These are phyloP conservation scores for Penicillium sp. DNA, from an alignment of 2,329 filamentous ascomycete species.

Conservation along the genomic window DNA sequence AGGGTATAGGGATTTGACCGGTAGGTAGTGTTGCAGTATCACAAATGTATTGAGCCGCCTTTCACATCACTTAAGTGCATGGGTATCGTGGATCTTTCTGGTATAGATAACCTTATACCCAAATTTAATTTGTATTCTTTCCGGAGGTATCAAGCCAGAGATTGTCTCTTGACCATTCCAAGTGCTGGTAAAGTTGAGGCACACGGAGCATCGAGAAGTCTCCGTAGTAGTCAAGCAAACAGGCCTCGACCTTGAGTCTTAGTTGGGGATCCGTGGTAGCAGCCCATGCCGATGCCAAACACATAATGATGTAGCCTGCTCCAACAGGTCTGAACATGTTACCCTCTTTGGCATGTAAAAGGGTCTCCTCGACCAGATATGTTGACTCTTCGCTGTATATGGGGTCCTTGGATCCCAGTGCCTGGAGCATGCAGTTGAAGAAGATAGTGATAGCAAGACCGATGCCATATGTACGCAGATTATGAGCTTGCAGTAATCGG, in stretches of 20 bases:
- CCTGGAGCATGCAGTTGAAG: conserved; percentile 35
- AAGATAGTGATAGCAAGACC: conserved; percentile 32
- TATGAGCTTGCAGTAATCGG: conserved; percentile 29
- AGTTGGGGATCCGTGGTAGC: conserved; percentile 22
- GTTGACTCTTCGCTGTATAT: conserved; percentile 19
- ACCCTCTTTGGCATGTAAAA: conserved; percentile 29
- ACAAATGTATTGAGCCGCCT: too few species aligned
- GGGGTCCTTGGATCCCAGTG: conserved; percentile 27
- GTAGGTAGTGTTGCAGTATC: too few species aligned
- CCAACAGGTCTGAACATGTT: conserved; percentile 35
- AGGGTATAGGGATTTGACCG: too few species aligned
- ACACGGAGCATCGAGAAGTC: conserved; percentile 21
- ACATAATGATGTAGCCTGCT: conserved; percentile 31
- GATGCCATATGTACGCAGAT: conserved; percentile 36
- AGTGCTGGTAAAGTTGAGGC: not conserved
- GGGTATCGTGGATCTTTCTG: too few species aligned
- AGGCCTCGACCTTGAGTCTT: conserved; percentile 14
- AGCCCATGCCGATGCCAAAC: conserved; percentile 28
- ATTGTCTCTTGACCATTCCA: conserved; percentile 13
- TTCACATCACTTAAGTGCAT: too few species aligned
- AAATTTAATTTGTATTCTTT: too few species aligned
- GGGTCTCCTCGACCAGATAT: conserved; percentile 26
- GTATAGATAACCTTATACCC: too few species aligned
- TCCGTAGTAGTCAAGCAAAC: conserved; percentile 26
- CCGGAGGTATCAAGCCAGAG: conserved; percentile 9